phyloP scores from a whole-genome alignment of 192 early-diverging fungal species.

The Mortierella claussenii region DNA sequence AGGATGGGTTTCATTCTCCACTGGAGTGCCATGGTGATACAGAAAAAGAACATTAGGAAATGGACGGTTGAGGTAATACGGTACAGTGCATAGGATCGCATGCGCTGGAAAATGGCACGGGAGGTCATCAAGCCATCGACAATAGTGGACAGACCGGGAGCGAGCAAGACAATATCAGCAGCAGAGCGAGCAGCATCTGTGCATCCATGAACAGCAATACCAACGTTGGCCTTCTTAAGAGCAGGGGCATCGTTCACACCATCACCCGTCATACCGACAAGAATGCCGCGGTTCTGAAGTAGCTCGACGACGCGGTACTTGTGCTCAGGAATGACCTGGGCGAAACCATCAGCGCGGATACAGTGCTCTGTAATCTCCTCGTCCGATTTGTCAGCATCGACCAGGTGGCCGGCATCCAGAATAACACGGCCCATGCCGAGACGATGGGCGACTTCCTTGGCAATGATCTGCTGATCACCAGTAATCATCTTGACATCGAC shows the following conservation, averaged over 20 bases:
- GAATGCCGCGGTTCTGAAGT: slow-evolving; percentile 84
- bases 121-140: slow-evolving; percentile 91
- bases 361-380: slow-evolving; percentile 88
- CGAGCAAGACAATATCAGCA: slow-evolving; percentile 95
- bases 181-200: slow-evolving; percentile 97
- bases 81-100: slow-evolving; percentile 93
- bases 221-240: slow-evolving; percentile 96
- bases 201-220: slow-evolving; percentile 96
- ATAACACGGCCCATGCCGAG: slow-evolving; percentile 95
- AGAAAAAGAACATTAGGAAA: slow-evolving; percentile 97
- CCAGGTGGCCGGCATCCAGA: slow-evolving; percentile 86
- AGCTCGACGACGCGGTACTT: slow-evolving; percentile 96
- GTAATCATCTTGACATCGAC: slow-evolving; percentile 98
- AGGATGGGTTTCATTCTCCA: slow-evolving; percentile 85
- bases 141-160: slow-evolving; percentile 92
- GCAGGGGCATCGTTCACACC: slow-evolving; percentile 99
- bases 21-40: slow-evolving; percentile 82
- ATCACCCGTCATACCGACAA: slow-evolving; percentile 97
- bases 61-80: slow-evolving; percentile 97
- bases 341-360: slow-evolving; percentile 93
- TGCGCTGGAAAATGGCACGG: slow-evolving; percentile 95
- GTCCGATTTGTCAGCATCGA: slow-evolving; percentile 80
- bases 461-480: slow-evolving; percentile 96
- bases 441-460: slow-evolving; percentile 91
- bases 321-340: slow-evolving; percentile 98